Evolutionary conservation across 1,284 basidiomycete species (phyloP), one percentile per base, ranked within the genome.

Genomic region (Moesziomyces sp.): DNA sequence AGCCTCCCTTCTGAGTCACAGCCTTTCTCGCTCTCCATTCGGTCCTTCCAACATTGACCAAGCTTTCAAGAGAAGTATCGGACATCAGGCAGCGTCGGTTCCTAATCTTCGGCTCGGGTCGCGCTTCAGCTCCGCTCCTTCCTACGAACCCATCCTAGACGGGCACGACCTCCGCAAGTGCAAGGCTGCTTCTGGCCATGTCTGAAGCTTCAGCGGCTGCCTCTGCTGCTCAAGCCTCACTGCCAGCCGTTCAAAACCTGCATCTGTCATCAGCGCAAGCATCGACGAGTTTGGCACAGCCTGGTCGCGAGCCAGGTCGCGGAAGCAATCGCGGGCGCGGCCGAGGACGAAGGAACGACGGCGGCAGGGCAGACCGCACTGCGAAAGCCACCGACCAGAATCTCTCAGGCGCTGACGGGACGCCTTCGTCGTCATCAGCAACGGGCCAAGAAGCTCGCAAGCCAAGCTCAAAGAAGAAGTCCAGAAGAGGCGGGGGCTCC

Each of bases 231-330:
- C 48, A 46, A 40, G 8, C 35, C 8, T 30, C 35, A 2, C 40
- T 63, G n/a, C 60, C 59, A 52, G 56, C 52, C 1, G 55, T 69
- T 10, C 42, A 56, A 24, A 59, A 50, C 18, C 52, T 63, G 3
- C 52, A 35, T 8, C 40, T 59, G 11, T 44, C 56, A 2, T 35
- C 60, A 18, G 38, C 16, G 18, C 44, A 59, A 18, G 50, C 59
- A 18, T 57, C 64, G 21, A 47, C 52, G 4, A 21, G 44, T 24
- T 42, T 52, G 9, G 50, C 60, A 10, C 56, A 69, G 24, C 42
- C 56, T 2, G 33, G 26, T 43, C 60, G 66, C 1, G 57, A 50
- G 21, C 66, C 52, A 21, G 57, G 52, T 40, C 53, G 67, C 13
- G 58, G 42, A 14, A 21, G 46, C 30, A 52, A 58, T 30, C 52